These are phyloP conservation scores for Cyclospora cayetanensis DNA, from an alignment of 169 alveolate species.

Conservation along the genomic window DNA sequence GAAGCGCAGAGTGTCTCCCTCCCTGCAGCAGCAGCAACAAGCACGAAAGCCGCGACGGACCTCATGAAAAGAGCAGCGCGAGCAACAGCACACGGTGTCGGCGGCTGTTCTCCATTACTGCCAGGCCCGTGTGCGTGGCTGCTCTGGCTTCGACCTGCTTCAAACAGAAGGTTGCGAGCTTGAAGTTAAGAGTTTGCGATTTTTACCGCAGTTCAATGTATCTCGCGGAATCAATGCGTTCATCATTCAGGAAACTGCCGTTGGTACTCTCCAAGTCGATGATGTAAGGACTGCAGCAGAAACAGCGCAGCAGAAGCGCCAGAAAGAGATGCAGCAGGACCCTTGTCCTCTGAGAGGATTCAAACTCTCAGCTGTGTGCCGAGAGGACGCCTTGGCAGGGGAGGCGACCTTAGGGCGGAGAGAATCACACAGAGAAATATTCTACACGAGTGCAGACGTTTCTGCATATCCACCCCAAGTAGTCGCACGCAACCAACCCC, in stretches of 20 bases:
- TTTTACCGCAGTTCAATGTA: conserved; percentile 89
- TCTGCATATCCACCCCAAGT: no score
- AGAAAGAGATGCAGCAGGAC: no score
- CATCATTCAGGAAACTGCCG: conserved; percentile 94
- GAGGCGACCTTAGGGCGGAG: no score
- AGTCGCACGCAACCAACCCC: no score
- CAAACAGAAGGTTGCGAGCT: not conserved
- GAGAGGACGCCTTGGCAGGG: no score
- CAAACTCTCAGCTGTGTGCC: no score
- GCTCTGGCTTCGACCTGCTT: not conserved
- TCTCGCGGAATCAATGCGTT: conserved; percentile 89
- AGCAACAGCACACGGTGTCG: not conserved
- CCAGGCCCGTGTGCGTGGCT: no score
- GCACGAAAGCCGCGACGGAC: not conserved
- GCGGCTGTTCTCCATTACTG: no score
- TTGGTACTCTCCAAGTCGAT: conserved; percentile 96
- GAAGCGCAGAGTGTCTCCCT: conserved; percentile 65
- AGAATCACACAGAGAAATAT: no score
- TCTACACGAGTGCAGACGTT: no score
- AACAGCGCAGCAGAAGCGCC: no score
- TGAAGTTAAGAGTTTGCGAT: not conserved
- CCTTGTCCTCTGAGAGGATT: no score
- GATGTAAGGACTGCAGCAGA: conserved; percentile 92
- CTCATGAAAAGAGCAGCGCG: not conserved
- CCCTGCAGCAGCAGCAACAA: conserved; percentile 58